Evolutionary conservation across 2,329 filamentous ascomycete species (phyloP), one percentile per base, ranked within the genome.

Genomic region (Cytospora leucostoma): DNA sequence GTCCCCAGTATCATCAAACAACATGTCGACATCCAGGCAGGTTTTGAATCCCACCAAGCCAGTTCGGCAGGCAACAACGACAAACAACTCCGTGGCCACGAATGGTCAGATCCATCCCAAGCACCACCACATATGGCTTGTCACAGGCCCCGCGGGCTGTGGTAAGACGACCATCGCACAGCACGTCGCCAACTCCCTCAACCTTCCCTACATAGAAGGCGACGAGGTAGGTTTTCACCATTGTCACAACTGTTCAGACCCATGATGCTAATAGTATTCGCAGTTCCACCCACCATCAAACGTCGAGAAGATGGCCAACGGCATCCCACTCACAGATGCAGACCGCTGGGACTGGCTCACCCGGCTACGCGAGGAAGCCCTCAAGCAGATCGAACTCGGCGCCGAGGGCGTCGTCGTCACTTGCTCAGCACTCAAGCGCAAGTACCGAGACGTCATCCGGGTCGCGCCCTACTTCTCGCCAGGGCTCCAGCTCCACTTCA

Each of bases 311-410:
- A 99, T 99, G 95, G 83, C 85, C 72, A 83, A 83, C 69, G 92
- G 92, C 69, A 88, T 87, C 62, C 93, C 95, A 2, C 83, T 99
- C 40, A 96, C 91, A 62, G 95, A 99, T 73, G 89, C 88, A 65
- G 95, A 99, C 78, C 90, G 95, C 67, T 98, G 95, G 95, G 94
- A 97, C 79, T 99, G 95, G 95, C 87, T 99, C 67, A 91, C 89
- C 54, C 82, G 82, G 13, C 83, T 95, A 15, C 90, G 91, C 67
- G 85, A 92, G 68, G 88, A 88, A 71, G 85, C 87, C 7, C 80
- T 88, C 61, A 76, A 77, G 59, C 79, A 79, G 57, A 79, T 90
- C 65, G 78, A 80, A 61, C 76, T 75, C 56, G 86, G 87, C 44
- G 82, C 84, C 19, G 78, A 83, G 35, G 89, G 92, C 56, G 95